phyloP scores from a whole-genome alignment of 2,329 filamentous ascomycete genomes.

The Diaporthe nobilis region DNA sequence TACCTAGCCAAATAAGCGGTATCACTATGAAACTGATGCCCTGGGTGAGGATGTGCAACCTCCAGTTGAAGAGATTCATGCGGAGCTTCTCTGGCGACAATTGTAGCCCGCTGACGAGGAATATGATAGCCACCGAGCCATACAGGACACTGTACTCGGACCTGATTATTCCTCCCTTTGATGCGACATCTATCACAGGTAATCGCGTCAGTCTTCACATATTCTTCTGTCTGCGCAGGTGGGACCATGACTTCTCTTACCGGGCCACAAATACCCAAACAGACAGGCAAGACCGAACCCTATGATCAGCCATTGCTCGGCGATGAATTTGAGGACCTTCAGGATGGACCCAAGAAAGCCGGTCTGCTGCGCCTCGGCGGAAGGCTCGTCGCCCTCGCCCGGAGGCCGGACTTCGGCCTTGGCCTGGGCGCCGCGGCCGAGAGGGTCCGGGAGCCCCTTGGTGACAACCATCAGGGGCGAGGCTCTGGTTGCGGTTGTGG shows the following conservation, averaged over 20 bases:
- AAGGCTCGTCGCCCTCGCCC: not conserved
- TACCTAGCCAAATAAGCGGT: slow-evolving; percentile 72
- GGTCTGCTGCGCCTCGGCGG: slow-evolving; percentile 8
- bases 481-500: not conserved
- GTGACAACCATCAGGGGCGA: slow-evolving; percentile 39
- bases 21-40: slow-evolving; percentile 77
- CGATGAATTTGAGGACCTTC: slow-evolving; percentile 51
- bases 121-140: slow-evolving; percentile 77
- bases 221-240: not conserved
- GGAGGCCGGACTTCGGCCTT: not conserved
- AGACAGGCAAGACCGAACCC: slow-evolving; percentile 70
- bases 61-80: slow-evolving; percentile 75
- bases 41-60: slow-evolving; percentile 77
- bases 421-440: not conserved
- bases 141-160: slow-evolving; percentile 75
- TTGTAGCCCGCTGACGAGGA: slow-evolving; percentile 79
- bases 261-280: slow-evolving; percentile 59
- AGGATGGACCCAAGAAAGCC: slow-evolving; percentile 12
- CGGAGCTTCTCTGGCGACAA: slow-evolving; percentile 74
- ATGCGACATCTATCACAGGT: slow-evolving; percentile 58
- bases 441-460: slow-evolving; percentile 29
- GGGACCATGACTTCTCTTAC: slow-evolving; percentile 48
- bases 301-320: slow-evolving; percentile 76
- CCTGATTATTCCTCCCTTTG: slow-evolving; percentile 63
- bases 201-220: not conserved